These are phyloP conservation scores for Neocucurbitaria cava DNA, from an alignment of 2,329 filamentous ascomycete genomes.

Conservation along the genomic window DNA sequence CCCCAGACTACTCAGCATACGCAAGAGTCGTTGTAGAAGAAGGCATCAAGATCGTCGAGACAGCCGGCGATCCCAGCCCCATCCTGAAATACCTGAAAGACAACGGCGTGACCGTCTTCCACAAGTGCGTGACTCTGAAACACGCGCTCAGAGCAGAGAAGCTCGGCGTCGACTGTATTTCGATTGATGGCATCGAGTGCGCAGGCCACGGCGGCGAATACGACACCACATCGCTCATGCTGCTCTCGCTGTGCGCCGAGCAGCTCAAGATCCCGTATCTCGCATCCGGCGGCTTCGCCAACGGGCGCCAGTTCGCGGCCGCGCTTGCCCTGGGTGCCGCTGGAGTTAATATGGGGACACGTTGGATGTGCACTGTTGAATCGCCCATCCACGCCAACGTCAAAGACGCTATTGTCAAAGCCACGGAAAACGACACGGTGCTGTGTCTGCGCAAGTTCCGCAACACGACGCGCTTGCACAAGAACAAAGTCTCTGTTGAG, in stretches of 20 bases:
- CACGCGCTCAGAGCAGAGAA: slow-evolving; percentile 35
- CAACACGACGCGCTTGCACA: slow-evolving; percentile 34
- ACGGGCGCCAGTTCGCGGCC: slow-evolving; percentile 33
- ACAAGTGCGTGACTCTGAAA: slow-evolving; percentile 36
- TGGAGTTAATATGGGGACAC: slow-evolving; percentile 38
- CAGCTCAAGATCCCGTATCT: slow-evolving; percentile 39
- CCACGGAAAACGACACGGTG: slow-evolving; percentile 32
- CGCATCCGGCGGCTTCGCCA: slow-evolving; percentile 36
- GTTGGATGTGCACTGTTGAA: slow-evolving; percentile 39
- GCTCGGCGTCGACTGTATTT: slow-evolving; percentile 27
- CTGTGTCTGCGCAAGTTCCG: slow-evolving; percentile 35
- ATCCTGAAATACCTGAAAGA: slow-evolving; percentile 36
- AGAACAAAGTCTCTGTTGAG: slow-evolving; percentile 34
- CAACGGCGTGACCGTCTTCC: slow-evolving; percentile 31
- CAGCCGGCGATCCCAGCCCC: slow-evolving; percentile 35
- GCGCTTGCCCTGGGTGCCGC: slow-evolving; percentile 34
- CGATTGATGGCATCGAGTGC: slow-evolving; percentile 35
- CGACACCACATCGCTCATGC: slow-evolving; percentile 62
- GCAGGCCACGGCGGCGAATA: slow-evolving; percentile 58
- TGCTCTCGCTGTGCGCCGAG: slow-evolving; percentile 31
- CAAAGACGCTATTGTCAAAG: slow-evolving; percentile 35
- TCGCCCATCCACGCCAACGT: slow-evolving; percentile 34
- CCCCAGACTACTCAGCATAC: slow-evolving; percentile 36
- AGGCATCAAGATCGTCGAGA: slow-evolving; percentile 37
- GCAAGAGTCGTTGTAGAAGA: slow-evolving; percentile 33